Conservation (phyloP, 805 yeast genomes). For the Metschnikowia gelsemii region DNA sequence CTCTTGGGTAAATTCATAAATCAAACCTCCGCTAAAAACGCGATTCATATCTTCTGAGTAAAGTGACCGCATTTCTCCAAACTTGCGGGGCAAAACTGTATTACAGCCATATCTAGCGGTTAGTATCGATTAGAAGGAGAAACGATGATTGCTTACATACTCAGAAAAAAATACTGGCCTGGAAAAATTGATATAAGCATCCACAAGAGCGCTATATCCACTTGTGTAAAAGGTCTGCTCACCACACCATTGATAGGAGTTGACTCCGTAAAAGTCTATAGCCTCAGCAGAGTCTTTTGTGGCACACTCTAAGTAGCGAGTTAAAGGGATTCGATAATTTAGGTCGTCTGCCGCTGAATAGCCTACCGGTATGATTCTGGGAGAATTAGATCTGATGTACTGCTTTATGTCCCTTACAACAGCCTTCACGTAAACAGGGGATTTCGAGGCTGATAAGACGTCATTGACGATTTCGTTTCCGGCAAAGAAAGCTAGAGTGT, state of each 20-base stretch:
- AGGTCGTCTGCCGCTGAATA: slow-evolving; percentile 97
- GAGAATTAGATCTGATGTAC: slow-evolving; percentile 57
- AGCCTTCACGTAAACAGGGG: slow-evolving; percentile 79
- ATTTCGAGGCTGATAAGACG: slow-evolving; percentile 57
- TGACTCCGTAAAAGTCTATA: slow-evolving; percentile 80
- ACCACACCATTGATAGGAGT: slow-evolving; percentile 87
- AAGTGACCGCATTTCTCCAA: slow-evolving; percentile 71
- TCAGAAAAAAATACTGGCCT: slow-evolving; percentile 88
- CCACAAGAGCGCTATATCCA: slow-evolving; percentile 64
- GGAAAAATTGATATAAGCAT: slow-evolving; percentile 64
- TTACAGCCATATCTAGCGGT: slow-evolving; percentile 66
- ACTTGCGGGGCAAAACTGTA: slow-evolving; percentile 70
- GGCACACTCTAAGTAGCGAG: slow-evolving; percentile 78
- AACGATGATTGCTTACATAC: slow-evolving; percentile 38
- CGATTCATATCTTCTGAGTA: slow-evolving; percentile 71
- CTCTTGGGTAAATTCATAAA: slow-evolving; percentile 78
- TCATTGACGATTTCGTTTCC: slow-evolving; percentile 92
- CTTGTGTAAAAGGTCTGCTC: slow-evolving; percentile 76
- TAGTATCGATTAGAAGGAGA: slow-evolving; percentile 11
- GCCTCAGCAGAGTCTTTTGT: slow-evolving; percentile 50
- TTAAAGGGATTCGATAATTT: slow-evolving; percentile 67
- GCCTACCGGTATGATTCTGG: slow-evolving; percentile 81
- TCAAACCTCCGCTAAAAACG: slow-evolving; percentile 82
- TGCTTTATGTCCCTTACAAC: slow-evolving; percentile 77
- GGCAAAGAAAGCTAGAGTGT: slow-evolving; percentile 87